Base-by-base conservation (phyloP, 2,329 filamentous ascomycete genomes). In the Aspergillus sp. region DNA sequence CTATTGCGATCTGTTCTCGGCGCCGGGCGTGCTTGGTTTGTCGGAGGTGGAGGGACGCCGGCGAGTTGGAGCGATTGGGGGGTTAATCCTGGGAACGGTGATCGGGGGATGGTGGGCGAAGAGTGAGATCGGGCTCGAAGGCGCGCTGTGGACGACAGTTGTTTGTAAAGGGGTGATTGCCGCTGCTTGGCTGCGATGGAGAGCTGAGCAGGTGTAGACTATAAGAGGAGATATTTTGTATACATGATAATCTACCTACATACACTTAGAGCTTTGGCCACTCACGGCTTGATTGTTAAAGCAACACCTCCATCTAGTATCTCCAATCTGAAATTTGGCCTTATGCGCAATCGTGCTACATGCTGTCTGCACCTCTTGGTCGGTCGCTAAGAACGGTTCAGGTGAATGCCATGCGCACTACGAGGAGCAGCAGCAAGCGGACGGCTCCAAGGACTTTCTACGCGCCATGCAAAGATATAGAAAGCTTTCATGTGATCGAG, bases 1-100 rank as follows among this genome's bases (percentile, higher is more conserved):
- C 62, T 94, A 93, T 77, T 92, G 90, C 70, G 91, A 94, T 71
- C 70, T 94, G 20, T 91, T 91, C 66, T 89, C 87, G 1, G 89
- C 92, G 67, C 76, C 80, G 10, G 77, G 79, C 9, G 61, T 87
- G n/a, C 72, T 85, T 4, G 72, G 72, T 0, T 63, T 49, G 7
- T n/a, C 72, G 0, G 70, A 67, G 2, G 61, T 77, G 2, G 84
- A 86, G 69, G 74, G 85, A 52, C 84, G 85, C 69, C 75, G 82
- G 53, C 76, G 85, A 50, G 68, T 77, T 0, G 79, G 76, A 0
- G 84, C 84, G 1, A 80, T 84, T 1, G 31, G 83, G 1, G 71
- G 82, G 55, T 73, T 86, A n/a, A 59, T 86, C 31, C 26, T 81
- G 3, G 85, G 85, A 0, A 83, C 84, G 0, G 75, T 86, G 39